phyloP scores from a whole-genome alignment of 352 stramenopile species.

The Globisporangium carolinianum region DNA sequence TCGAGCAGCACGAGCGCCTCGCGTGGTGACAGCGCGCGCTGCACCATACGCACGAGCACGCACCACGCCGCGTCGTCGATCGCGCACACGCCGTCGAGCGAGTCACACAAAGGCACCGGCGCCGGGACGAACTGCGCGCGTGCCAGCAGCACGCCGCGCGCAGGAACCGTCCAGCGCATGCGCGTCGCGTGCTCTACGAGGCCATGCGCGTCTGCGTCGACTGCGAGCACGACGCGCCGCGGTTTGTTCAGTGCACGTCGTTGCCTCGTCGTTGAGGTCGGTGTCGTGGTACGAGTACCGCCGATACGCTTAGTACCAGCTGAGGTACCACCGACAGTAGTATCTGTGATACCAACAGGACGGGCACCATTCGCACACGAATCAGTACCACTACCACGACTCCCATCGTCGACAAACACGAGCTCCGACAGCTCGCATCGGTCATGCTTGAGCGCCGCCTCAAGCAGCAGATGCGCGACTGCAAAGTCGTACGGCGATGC shows the following conservation, averaged over 20 bases:
- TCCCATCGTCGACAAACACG: constrained; percentile 22
- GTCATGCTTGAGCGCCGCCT: constrained; percentile 26
- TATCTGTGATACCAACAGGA: no score
- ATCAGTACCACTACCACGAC: not conserved
- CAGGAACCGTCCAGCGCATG: constrained; percentile 29
- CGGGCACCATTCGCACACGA: no score
- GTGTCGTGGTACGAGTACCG: not conserved
- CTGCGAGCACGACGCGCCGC: constrained; percentile 12
- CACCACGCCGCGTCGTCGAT: constrained; percentile 26
- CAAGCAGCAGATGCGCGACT: constrained; percentile 48
- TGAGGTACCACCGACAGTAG: no score
- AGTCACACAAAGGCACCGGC: constrained; percentile 17
- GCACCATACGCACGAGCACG: constrained; percentile 37
- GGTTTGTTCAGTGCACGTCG: not conserved
- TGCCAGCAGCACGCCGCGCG: constrained; percentile 28
- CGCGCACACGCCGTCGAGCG: constrained; percentile 4
- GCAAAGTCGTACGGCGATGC: constrained; percentile 58
- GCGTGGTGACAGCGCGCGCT: constrained; percentile 41
- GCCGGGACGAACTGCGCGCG: constrained; percentile 37
- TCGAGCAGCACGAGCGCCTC: constrained; percentile 42
- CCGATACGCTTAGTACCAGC: constrained; percentile 19
- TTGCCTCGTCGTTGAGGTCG: no score
- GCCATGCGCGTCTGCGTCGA: constrained; percentile 23
- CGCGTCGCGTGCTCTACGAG: constrained; percentile 23
- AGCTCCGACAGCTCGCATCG: constrained; percentile 43